Base-by-base conservation (phyloP, 768 basidiomycete genomes). In the Strobilomyces confusus region DNA sequence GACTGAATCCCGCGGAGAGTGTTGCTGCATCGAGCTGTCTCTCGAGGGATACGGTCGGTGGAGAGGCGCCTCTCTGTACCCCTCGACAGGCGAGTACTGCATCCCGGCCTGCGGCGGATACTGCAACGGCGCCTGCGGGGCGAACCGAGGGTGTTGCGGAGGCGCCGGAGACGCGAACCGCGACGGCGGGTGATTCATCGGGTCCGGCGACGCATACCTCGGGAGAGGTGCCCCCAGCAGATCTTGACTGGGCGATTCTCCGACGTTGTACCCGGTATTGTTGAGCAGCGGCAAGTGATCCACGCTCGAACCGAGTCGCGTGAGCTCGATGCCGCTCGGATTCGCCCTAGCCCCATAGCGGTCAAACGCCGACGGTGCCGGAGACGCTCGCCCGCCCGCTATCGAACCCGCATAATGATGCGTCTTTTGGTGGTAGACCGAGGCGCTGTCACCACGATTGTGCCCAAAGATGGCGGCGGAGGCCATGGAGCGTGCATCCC, bases 401-500 rank as follows among this genome's bases (percentile, higher is more conserved):
- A 66, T 60, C 49, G 69, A 63, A 15, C 68, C 66, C 9, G 72
- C 68, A 46, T 77, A 69, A 55, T 72, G 74, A 36, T 72, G 72
- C 12, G 73, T 71, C 56, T 76, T 77, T 41, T 73, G 65, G 17
- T 71, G 70, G n/a, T 76, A 68, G 5, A 76, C 57, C 5, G 77
- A 75, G 1, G 71, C 66, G 20, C 72, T 71, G 48, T 75, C 75
- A 9, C 45, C 56, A 5, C 54, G 61, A 14, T 52, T 53, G 41
- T 80, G 78, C 33, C 63, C 68, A 43, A 87, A 72, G 44, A 84
- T 62, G 25, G 75, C 77, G 0, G 79, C 76, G 11, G 85, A 84
- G 7, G 83, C 78, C 58, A 92, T 75, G 0, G 90, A 92, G 9
- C 84, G 82, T 42, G 78, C 77, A 60, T 97, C 94, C 92, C 90